Conservation (phyloP, 2,329 filamentous ascomycete genomes). For the Trichoderma simmonsii region DNA sequence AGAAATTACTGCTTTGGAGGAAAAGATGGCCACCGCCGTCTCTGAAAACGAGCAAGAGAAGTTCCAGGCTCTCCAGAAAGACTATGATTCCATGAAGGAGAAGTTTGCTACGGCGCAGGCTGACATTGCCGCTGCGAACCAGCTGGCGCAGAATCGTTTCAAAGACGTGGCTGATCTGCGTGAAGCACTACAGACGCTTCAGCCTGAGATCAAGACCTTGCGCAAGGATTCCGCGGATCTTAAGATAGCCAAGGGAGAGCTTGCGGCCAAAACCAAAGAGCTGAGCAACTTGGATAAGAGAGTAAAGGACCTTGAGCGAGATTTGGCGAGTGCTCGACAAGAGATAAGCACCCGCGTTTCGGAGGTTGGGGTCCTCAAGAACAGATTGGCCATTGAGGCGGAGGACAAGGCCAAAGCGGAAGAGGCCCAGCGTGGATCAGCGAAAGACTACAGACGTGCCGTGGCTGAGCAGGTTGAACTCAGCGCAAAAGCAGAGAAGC, state of each 20-base stretch:
- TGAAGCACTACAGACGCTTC: slow-evolving; percentile 76
- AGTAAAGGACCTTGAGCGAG: slow-evolving; percentile 76
- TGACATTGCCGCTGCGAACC: slow-evolving; percentile 80
- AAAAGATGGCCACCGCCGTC: slow-evolving; percentile 54
- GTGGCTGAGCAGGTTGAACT: slow-evolving; percentile 79
- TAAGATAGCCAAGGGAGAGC: slow-evolving; percentile 71
- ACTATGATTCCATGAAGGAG: slow-evolving; percentile 66
- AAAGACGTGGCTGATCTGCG: slow-evolving; percentile 81
- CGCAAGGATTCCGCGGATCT: slow-evolving; percentile 73
- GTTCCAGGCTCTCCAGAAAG: slow-evolving; percentile 51
- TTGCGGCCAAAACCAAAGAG: slow-evolving; percentile 57
- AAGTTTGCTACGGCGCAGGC: slow-evolving; percentile 69
- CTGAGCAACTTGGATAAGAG: slow-evolving; percentile 74
- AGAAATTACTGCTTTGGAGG: slow-evolving; percentile 64
- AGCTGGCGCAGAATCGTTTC: slow-evolving; percentile 81
- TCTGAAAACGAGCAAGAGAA: slow-evolving; percentile 56
- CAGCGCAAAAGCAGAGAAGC: slow-evolving; percentile 68
- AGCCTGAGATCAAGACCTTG: slow-evolving; percentile 78
- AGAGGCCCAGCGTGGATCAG: slow-evolving; percentile 70
- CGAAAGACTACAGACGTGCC: slow-evolving; percentile 72
- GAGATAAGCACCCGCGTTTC: slow-evolving; percentile 69
- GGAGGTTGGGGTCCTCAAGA: slow-evolving; percentile 74
- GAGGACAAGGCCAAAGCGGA: slow-evolving; percentile 70
- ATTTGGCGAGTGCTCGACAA: slow-evolving; percentile 67
- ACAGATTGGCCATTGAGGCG: slow-evolving; percentile 73